Evolutionary conservation across 2,329 filamentous ascomycete species (phyloP).

Genomic region (Monascus ruber): DNA sequence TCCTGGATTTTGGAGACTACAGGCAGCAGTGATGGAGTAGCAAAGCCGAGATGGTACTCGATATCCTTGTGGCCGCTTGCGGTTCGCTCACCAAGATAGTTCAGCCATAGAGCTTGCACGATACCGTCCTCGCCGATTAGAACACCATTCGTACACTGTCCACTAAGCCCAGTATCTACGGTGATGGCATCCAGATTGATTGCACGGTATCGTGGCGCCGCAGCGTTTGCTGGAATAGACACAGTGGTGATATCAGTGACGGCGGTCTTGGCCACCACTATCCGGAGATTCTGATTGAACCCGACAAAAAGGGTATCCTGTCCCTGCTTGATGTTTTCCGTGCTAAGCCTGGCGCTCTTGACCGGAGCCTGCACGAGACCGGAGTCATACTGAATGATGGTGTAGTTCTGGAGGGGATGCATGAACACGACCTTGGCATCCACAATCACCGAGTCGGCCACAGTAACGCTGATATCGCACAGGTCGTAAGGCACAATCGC

Average conservation of each 20-base stretch:
- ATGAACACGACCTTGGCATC: slow-evolving; percentile 91
- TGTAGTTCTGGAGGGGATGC: slow-evolving; percentile 94
- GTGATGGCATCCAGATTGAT: slow-evolving; percentile 96
- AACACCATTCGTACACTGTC: slow-evolving; percentile 88
- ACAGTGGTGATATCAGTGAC: slow-evolving; percentile 97
- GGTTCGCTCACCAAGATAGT: slow-evolving; percentile 84
- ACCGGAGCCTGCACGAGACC: slow-evolving; percentile 88
- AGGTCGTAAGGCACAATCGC: slow-evolving; percentile 94
- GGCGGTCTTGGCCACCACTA: slow-evolving; percentile 85
- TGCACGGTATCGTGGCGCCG: slow-evolving; percentile 83
- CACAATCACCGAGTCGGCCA: slow-evolving; percentile 91
- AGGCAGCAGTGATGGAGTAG: slow-evolving; percentile 76
- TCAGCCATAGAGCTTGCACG: slow-evolving; percentile 92
- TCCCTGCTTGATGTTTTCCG: slow-evolving; percentile 76
- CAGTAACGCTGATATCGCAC: slow-evolving; percentile 90
- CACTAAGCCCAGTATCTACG: slow-evolving; percentile 82
- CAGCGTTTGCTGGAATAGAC: slow-evolving; percentile 84
- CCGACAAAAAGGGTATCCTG: slow-evolving; percentile 93
- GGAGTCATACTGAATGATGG: slow-evolving; percentile 89
- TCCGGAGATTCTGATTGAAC: slow-evolving; percentile 91
- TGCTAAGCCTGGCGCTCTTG: slow-evolving; percentile 73
- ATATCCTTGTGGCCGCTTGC: slow-evolving; percentile 73
- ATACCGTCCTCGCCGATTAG: slow-evolving; percentile 80
- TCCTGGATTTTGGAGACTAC: slow-evolving; percentile 78
- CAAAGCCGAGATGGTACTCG: slow-evolving; percentile 89